These are phyloP conservation scores for Eimeria zaria DNA, from an alignment of 169 alveolate genomes.

Conservation along the genomic window DNA sequence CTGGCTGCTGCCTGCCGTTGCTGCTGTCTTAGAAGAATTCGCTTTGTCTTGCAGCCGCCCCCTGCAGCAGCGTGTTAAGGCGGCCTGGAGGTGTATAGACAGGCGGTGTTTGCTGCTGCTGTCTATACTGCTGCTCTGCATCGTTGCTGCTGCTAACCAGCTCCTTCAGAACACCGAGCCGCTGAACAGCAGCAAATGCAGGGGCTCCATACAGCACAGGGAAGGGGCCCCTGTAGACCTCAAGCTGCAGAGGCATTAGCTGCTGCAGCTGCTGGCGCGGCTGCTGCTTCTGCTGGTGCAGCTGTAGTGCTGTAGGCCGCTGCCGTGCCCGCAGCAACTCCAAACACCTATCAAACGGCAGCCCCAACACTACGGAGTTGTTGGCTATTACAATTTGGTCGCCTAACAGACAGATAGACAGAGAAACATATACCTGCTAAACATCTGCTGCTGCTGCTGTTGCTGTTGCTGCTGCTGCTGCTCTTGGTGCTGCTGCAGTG, in stretches of 20 bases:
- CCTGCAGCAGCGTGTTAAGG: constrained; percentile 9
- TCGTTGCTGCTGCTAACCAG: background rate
- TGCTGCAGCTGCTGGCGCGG: constrained; percentile 1
- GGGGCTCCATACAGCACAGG: constrained; percentile 62
- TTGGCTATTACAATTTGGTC: constrained; percentile 34
- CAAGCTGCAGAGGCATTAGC: constrained; percentile 54
- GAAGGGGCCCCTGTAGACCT: constrained; percentile 48
- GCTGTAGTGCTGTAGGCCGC: background rate
- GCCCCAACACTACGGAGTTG: constrained; percentile 23
- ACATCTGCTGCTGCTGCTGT: background rate
- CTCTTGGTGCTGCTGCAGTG: background rate
- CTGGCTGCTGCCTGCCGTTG: background rate
- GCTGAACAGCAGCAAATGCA: constrained; percentile 34
- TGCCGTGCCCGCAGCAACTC: constrained; percentile 5
- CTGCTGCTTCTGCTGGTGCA: background rate
- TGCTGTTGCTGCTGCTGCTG: background rate
- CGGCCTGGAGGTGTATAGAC: constrained; percentile 10
- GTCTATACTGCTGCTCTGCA: constrained; percentile 3
- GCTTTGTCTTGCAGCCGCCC: background rate
- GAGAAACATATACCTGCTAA: background rate
- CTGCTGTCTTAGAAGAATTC: background rate
- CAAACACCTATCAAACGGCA: background rate
- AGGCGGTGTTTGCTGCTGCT: constrained; percentile 27
- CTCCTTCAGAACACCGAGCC: constrained; percentile 22
- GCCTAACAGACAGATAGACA: background rate